A percentile compares a stretch with the other conserved stretches of the same genome.
Conservation (phyloP, 306 rosid genomes). For the Corylus avellana region DNA sequence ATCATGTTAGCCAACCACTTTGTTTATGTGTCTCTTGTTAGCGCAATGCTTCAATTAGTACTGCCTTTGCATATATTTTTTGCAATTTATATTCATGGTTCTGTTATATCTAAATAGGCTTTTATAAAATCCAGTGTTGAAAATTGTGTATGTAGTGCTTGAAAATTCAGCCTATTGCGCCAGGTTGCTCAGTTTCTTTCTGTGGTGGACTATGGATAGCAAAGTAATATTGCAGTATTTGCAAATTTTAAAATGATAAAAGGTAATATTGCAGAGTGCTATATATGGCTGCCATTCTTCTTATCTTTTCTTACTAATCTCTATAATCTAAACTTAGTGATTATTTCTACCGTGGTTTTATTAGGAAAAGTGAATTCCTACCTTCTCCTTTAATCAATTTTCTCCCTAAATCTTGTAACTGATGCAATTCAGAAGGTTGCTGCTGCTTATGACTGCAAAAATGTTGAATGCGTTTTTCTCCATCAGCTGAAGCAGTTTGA, state of each 20-base stretch:
- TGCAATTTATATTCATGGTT: conserved; percentile 7
- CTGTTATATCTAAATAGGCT: neutral
- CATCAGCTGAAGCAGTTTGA: too few relatives aligned
- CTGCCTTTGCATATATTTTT: neutral
- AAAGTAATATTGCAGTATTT: conserved; percentile 61
- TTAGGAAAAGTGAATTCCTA: neutral
- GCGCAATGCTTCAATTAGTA: neutral
- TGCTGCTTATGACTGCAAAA: too few relatives aligned
- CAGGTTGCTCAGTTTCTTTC: conserved; percentile 55
- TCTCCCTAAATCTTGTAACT: conserved; percentile 36
- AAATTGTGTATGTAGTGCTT: too few relatives aligned
- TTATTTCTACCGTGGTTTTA: neutral
- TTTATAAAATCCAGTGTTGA: neutral
- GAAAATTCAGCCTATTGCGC: conserved; percentile 48
- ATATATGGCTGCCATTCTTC: neutral
- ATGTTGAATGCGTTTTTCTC: too few relatives aligned
- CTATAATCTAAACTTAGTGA: neutral
- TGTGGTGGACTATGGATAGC: conserved; percentile 69
- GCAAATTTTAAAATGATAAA: conserved; percentile 79
- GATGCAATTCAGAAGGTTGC: conserved; percentile 99
- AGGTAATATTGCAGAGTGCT: conserved; percentile 31
- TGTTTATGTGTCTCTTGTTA: conserved; percentile 41
- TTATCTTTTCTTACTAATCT: neutral
- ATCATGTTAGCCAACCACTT: conserved; percentile 29
- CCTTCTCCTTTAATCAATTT: neutral